A percentile compares a stretch with the other conserved stretches of the same genome.
Evolutionary conservation across 169 alveolate species (phyloP).

Genomic region (Plasmodium vinckei): DNA sequence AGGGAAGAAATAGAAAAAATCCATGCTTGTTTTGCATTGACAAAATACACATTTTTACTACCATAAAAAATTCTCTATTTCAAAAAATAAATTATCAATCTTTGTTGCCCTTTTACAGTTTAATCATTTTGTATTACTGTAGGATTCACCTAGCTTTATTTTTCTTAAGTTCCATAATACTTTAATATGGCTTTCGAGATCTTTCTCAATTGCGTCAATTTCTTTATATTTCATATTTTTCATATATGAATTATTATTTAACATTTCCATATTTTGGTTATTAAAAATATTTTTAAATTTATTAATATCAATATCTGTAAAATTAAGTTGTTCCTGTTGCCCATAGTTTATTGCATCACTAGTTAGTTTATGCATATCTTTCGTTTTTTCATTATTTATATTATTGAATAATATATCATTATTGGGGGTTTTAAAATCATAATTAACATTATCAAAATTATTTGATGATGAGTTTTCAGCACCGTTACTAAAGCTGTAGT

Average conservation of each 20-base stretch:
- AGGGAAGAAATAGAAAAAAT: too few species aligned
- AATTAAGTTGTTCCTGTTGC: background rate
- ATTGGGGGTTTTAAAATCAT: background rate
- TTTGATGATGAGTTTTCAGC: too few species aligned
- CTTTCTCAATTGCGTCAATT: conserved; percentile 71
- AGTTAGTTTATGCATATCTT: background rate
- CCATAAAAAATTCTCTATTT: too few species aligned
- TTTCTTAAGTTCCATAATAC: conserved; percentile 73
- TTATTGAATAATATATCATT: background rate
- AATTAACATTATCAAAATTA: background rate
- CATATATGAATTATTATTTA: conserved; percentile 37
- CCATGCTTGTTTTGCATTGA: too few species aligned
- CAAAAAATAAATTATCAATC: too few species aligned
- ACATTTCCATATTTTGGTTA: conserved; percentile 27
- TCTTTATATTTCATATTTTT: conserved; percentile 52
- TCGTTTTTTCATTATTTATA: conserved; percentile 7
- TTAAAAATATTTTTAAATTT: background rate
- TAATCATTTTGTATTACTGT: background rate
- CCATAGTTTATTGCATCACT: background rate
- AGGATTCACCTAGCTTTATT: conserved; percentile 24
- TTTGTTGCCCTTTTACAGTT: too few species aligned
- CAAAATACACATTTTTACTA: too few species aligned
- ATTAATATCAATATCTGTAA: background rate
- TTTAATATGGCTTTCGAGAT: conserved; percentile 69
- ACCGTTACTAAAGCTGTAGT: too few species aligned